Percentiles rank a stretch among this genome's conserved stretches.
Evolutionary conservation across 2,329 filamentous ascomycete species (phyloP).

Genomic region (Calycina marina): DNA sequence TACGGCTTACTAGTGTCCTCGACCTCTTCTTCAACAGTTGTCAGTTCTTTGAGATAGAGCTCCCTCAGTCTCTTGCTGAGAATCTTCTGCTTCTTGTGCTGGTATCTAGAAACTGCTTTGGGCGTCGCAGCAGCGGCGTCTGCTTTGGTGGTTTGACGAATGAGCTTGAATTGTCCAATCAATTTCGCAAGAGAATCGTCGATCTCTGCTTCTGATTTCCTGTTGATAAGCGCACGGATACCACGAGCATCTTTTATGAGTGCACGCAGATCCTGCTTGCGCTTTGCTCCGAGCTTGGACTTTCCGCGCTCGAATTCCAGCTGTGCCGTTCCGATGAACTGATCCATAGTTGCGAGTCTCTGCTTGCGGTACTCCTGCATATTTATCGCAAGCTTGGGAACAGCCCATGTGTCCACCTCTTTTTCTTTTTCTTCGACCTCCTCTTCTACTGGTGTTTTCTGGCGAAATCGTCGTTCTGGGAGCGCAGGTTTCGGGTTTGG

Average conservation of each 20-base stretch:
- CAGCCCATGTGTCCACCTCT: background rate
- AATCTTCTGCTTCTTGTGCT: slow-evolving; percentile 9
- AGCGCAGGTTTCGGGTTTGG: background rate
- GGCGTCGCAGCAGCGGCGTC: background rate
- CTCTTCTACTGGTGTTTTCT: background rate
- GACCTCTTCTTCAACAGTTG: slow-evolving; percentile 51
- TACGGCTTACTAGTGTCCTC: slow-evolving; percentile 70
- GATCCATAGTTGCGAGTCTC: slow-evolving; percentile 11
- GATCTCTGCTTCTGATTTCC: slow-evolving; percentile 35
- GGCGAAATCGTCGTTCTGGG: no score
- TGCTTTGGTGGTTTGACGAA: background rate
- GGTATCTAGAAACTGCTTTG: slow-evolving; percentile 24
- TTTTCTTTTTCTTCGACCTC: background rate
- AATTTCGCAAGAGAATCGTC: slow-evolving; percentile 38
- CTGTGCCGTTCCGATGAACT: slow-evolving; percentile 29
- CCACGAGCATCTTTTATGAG: slow-evolving; percentile 41
- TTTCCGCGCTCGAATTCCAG: slow-evolving; percentile 35
- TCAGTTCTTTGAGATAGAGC: slow-evolving; percentile 3
- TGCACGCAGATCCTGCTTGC: slow-evolving; percentile 62
- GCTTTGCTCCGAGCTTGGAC: slow-evolving; percentile 44
- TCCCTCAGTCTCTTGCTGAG: slow-evolving; percentile 3
- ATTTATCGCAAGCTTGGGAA: background rate
- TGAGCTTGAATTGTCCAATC: slow-evolving; percentile 19
- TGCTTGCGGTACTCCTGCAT: slow-evolving; percentile 21
- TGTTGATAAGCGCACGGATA: slow-evolving; percentile 23